Evolutionary conservation across 2,329 filamentous ascomycete species (phyloP), one percentile per base, ranked within the genome.

Genomic region (Chalaropsis ovoidea): DNA sequence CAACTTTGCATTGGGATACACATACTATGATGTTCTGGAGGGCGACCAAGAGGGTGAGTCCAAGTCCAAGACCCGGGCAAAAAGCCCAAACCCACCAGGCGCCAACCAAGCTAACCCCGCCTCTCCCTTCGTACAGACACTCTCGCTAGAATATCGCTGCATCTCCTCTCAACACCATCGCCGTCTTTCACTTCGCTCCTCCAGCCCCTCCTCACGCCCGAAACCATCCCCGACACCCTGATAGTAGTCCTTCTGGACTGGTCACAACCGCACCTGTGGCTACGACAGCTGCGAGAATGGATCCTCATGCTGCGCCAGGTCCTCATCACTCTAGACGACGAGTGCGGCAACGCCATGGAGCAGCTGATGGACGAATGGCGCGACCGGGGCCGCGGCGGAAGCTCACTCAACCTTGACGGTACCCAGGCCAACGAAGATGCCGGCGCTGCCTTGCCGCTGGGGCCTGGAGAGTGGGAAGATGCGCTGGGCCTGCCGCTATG

Each of bases 201-300:
- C 68, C 86, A 86, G 70, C 91, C 92, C 27, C 87, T 96, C 63
- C 82, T 96, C 68, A 95, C 88, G 19, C 86, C 89, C 54, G 84
- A 89, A 75, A 87, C 90, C 6, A 88, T 96, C 72, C 86, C 89
- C 39, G 88, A 95, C 74, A 95, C 89, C 60, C 82, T 95, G 68
- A 83, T 97, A 69, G 89, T 95, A 68, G 86, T 99, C 71, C 79
- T 99, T n/a, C 81, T 99, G 54, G 92, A 96, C 77, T 99, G 94
- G 94, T 87, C 89, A 67, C 86, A 94, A 73, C 94, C 94, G 15
- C 96, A 94, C 86, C 80, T 86, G 69, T 99, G 95, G 90, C 82
- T 96, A 72, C 84, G 90, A 67, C 88, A 96, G 75, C 79, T 99
- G 66, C 84, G 90, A 72, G 88, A 88, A 73, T 99, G 94, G 94